Conservation (phyloP, 164 flowering plant species). For the Magnolia officinalis region DNA sequence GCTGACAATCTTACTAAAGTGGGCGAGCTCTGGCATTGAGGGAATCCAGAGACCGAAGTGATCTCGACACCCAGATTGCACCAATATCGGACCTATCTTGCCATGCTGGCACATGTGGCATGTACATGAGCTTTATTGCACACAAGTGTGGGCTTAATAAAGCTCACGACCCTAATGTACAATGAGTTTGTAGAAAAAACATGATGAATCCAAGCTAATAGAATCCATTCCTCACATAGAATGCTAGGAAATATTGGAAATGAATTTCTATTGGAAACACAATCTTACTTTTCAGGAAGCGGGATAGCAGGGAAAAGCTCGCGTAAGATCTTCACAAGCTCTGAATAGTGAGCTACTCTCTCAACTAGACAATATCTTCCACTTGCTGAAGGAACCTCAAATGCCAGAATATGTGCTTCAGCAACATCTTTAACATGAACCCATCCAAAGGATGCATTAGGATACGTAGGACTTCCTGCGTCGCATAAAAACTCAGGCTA, state of each 20-base stretch:
- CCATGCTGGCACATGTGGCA: too few relatives aligned
- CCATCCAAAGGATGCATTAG: slow-evolving; percentile 38
- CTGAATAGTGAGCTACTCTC: slow-evolving; percentile 34
- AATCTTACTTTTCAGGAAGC: slow-evolving; percentile 49
- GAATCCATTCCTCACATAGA: neutral
- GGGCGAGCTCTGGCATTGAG: too few relatives aligned
- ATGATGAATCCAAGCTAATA: neutral
- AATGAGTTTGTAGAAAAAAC: too few relatives aligned
- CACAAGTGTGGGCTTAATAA: too few relatives aligned
- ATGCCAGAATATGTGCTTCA: slow-evolving; percentile 55
- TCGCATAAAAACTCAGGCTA: neutral
- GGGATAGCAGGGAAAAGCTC: slow-evolving; percentile 38
- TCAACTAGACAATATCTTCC: slow-evolving; percentile 63
- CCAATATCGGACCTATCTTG: too few relatives aligned
- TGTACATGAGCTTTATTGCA: too few relatives aligned
- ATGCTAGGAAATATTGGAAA: neutral
- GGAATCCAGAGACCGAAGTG: too few relatives aligned
- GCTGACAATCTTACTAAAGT: too few relatives aligned
- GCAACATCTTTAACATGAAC: slow-evolving; percentile 62
- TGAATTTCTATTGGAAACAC: neutral
- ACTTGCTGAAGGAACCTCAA: slow-evolving; percentile 53
- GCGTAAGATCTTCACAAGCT: slow-evolving; percentile 34
- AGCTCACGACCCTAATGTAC: too few relatives aligned
- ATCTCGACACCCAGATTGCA: too few relatives aligned
- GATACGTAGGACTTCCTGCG: slow-evolving; percentile 39